phyloP scores from a whole-genome alignment of 345 rosid genomes.

The Eucalyptus erythrocorys region DNA sequence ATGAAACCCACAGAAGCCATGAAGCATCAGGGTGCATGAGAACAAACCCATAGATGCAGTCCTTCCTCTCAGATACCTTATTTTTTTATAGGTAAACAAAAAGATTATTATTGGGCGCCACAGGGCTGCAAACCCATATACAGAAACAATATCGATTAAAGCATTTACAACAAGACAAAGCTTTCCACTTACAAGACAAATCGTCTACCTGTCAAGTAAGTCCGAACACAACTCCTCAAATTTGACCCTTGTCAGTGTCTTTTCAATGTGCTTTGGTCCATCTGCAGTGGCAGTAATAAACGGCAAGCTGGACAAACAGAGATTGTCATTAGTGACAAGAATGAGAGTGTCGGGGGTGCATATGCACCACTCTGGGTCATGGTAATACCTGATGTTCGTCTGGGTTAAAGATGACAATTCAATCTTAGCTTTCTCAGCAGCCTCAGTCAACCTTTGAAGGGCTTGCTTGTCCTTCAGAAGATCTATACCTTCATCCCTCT shows the following conservation, averaged over 20 bases:
- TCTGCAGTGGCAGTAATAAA: conserved; percentile 98
- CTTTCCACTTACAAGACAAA: background rate
- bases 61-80: background rate
- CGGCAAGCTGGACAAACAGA: conserved; percentile 49
- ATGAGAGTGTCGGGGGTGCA: background rate
- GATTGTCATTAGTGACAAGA: conserved; percentile 13
- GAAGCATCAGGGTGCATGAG: background rate
- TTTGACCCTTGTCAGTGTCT: conserved; percentile 83
- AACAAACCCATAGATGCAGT: background rate
- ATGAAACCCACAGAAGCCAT: background rate
- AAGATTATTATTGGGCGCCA: background rate
- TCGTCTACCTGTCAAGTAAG: conserved; percentile 54
- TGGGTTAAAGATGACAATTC: conserved; percentile 92
- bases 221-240: conserved; percentile 91
- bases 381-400: conserved; percentile 51
- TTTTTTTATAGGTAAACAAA: background rate
- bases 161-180: background rate
- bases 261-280: conserved; percentile 96
- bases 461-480: conserved; percentile 98
- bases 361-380: background rate
- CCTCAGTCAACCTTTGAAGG: conserved; percentile 88
- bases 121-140: background rate
- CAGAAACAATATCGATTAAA: background rate
- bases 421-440: conserved; percentile 96
- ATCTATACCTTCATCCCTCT: conserved; percentile 90